Conservation (phyloP, 73 alveolate genomes). For the Tetrahymena malaccensis region DNA sequence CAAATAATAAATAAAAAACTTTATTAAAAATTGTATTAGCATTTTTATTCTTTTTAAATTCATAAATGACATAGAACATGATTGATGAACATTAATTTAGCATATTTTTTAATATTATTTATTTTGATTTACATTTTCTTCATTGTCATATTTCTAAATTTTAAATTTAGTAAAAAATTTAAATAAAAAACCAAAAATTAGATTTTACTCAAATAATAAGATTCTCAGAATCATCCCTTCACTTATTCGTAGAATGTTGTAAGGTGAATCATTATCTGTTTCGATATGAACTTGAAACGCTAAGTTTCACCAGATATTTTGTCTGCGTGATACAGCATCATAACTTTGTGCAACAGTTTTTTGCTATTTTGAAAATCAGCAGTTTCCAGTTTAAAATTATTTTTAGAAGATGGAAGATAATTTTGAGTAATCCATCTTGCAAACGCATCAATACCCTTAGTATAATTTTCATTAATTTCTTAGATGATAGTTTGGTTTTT, state of each 20-base stretch:
- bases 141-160: too few species aligned
- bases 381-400: background rate
- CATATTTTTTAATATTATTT: too few species aligned
- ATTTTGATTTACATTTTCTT: too few species aligned
- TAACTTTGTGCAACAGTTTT: background rate
- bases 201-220: background rate
- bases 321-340: background rate
- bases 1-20: too few species aligned
- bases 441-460: background rate
- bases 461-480: background rate
- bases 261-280: background rate
- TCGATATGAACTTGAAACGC: background rate
- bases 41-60: too few species aligned
- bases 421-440: background rate
- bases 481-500: background rate
- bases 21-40: too few species aligned
- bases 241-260: background rate
- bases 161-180: background rate
- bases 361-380: background rate
- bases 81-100: too few species aligned
- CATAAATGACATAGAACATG: too few species aligned
- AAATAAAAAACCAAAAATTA: background rate
- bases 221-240: background rate
- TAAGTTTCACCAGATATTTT: background rate
- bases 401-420: background rate